Evolutionary conservation across 192 early-diverging fungal species (phyloP).

Genomic region (Rhizoclosmatium globosum): DNA sequence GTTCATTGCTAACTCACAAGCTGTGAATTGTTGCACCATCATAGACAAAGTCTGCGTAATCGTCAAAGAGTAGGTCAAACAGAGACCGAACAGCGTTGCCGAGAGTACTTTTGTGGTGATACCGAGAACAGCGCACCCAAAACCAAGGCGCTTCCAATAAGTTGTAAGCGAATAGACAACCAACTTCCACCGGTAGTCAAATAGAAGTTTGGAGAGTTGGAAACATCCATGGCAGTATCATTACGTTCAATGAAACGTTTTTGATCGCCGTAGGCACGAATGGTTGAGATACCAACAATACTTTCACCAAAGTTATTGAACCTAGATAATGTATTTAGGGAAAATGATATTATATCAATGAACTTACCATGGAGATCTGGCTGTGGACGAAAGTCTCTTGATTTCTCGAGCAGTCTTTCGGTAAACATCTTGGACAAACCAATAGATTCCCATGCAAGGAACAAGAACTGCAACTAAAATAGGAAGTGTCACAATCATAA

Average conservation of each 20-base stretch:
- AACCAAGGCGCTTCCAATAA: constrained; percentile 29
- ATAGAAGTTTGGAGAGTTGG: constrained; percentile 9
- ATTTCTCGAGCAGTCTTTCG: constrained; percentile 67
- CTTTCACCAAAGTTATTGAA: constrained; percentile 37
- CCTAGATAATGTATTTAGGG: constrained; percentile 3
- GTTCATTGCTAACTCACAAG: neutral
- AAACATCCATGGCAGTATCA: constrained; percentile 11
- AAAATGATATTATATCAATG: constrained; percentile 32
- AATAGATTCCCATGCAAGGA: constrained; percentile 80
- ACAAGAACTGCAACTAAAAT: constrained; percentile 72
- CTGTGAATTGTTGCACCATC: constrained; percentile 8
- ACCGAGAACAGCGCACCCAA: constrained; percentile 10
- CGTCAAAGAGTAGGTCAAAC: constrained; percentile 24
- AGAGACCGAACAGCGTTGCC: constrained; percentile 12
- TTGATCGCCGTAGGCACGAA: constrained; percentile 34
- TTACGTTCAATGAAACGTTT: constrained; percentile 14
- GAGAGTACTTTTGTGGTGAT: neutral
- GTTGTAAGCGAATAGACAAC: constrained; percentile 25
- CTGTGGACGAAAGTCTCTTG: constrained; percentile 39
- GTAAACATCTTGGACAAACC: constrained; percentile 76
- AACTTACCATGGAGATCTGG: constrained; percentile 36
- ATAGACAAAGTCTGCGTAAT: constrained; percentile 72
- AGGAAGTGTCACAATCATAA: constrained; percentile 45
- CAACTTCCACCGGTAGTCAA: constrained; percentile 17
- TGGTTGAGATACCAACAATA: constrained; percentile 42